Conservation (phyloP, 768 basidiomycete genomes). For the Phaeolepiota aurea region DNA sequence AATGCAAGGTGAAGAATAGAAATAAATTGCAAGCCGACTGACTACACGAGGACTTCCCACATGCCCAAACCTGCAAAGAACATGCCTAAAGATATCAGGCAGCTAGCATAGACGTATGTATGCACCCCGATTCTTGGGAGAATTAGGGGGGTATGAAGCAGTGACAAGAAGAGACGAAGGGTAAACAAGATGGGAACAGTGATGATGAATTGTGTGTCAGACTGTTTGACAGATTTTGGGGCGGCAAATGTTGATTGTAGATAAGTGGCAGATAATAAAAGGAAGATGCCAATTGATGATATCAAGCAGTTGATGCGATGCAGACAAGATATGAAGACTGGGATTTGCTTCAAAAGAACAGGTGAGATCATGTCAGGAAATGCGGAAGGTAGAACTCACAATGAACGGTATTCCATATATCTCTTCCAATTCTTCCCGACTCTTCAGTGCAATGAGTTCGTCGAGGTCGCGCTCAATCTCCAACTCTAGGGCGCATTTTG, state of each 20-base stretch:
- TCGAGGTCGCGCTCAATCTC: conserved; percentile 64
- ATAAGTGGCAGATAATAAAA: conserved; percentile 54
- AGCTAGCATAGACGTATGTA: conserved; percentile 62
- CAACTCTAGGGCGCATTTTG: conserved; percentile 12
- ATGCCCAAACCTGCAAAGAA: conserved; percentile 68
- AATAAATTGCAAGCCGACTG: background rate
- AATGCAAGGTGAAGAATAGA: no score
- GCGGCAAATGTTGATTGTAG: conserved; percentile 43
- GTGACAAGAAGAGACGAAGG: conserved; percentile 45
- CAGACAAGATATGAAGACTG: conserved; percentile 70
- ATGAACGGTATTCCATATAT: conserved; percentile 76
- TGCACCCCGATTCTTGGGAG: conserved; percentile 72
- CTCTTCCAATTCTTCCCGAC: conserved; percentile 69
- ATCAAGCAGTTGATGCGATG: conserved; percentile 71
- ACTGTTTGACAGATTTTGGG: conserved; percentile 11
- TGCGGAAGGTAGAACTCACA: conserved; percentile 37
- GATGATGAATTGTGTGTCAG: conserved; percentile 27
- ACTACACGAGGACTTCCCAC: conserved; percentile 52
- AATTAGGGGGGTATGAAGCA: conserved; percentile 60
- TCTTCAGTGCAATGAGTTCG: conserved; percentile 51
- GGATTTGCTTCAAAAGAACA: conserved; percentile 45
- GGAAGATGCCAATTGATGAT: conserved; percentile 58
- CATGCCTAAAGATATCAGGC: conserved; percentile 55
- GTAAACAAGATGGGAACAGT: conserved; percentile 34
- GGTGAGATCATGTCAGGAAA: conserved; percentile 3